Conservation (phyloP, 805 yeast genomes). For the Candida methanosorbosa region DNA sequence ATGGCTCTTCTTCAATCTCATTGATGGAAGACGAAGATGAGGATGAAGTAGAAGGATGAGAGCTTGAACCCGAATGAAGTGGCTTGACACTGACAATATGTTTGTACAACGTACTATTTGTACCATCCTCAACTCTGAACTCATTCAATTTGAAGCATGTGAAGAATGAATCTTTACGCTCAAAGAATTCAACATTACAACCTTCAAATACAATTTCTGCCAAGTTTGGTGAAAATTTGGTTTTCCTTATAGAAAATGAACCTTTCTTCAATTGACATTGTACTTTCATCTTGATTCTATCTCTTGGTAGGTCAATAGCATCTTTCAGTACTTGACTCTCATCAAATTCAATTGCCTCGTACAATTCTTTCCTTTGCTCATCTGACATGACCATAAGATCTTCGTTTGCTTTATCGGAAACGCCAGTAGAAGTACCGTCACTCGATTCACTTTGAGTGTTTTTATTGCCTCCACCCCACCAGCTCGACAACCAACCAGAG, state of each 20-base stretch:
- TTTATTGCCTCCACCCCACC: slow-evolving; percentile 44
- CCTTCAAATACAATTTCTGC: slow-evolving; percentile 82
- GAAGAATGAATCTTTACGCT: slow-evolving; percentile 71
- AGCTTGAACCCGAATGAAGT: slow-evolving; percentile 33
- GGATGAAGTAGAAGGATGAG: slow-evolving; percentile 7
- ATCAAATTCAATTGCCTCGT: slow-evolving; percentile 88
- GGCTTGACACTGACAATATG: slow-evolving; percentile 82
- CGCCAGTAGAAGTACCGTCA: slow-evolving; percentile 5
- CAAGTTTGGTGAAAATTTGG: slow-evolving; percentile 36
- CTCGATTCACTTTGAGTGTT: slow-evolving; percentile 2
- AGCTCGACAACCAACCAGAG: slow-evolving; percentile 60
- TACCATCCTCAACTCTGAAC: slow-evolving; percentile 81
- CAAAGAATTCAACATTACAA: slow-evolving; percentile 61
- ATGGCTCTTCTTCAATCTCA: slow-evolving; percentile 38
- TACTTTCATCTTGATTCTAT: slow-evolving; percentile 58
- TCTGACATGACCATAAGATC: slow-evolving; percentile 55
- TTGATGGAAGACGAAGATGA: slow-evolving; percentile 8
- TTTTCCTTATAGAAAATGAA: slow-evolving; percentile 51
- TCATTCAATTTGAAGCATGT: slow-evolving; percentile 71
- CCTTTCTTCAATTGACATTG: slow-evolving; percentile 68
- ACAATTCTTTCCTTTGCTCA: slow-evolving; percentile 81
- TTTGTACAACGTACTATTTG: slow-evolving; percentile 69
- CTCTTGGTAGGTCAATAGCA: slow-evolving; percentile 61
- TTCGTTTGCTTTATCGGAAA: slow-evolving; percentile 15
- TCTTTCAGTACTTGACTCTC: slow-evolving; percentile 46